Base-by-base conservation (phyloP, 2,329 filamentous ascomycete species). In the Torrubiellomyces zombiae region DNA sequence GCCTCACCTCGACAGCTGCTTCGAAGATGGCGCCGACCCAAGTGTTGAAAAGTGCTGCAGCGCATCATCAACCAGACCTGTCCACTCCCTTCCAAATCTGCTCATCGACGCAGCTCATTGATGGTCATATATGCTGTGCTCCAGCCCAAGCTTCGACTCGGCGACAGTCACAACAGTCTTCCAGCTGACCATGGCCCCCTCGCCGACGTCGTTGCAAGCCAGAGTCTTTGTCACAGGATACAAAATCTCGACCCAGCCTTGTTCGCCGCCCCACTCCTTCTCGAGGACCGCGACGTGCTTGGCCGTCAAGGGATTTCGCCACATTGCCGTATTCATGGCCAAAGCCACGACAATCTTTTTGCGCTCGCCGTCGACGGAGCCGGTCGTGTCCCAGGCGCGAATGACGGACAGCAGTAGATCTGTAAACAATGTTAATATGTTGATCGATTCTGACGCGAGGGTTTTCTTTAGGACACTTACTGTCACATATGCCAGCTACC, bases 281-380 rank as follows among this genome's bases (percentile, higher is more conserved):
- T 74, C 63, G 23, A 94, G 53, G 0, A 77, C 56, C 20, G 54
- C 54, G 18, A 93, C 51, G 34, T 93, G 81, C 33, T 66, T 69
- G 24, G 53, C 60, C 1, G 85, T 93, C 22, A 92, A 56, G 2
- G 83, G 85, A 44, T 94, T 82, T 28, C 62, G 58, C 76, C 79
- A 92, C 85, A 93, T 93, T 4, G 75, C 72, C 14, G 71, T 82
- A 47, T 94, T 93, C 81, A 93, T 92, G 16, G 77, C 73, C 2
- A 75, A 74, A 3, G 78, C 78, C 1, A 86, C 76, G 2, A 89
- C 40, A 18, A 92, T 81, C 34, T 75, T 75, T 46, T 61, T 68
- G 26, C 43, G 48, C 5, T 21, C 24, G 10, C 44, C 49, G 31
- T 77, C 71, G 6, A 75, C 53, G 10, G 59, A 44, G 0, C 71